These are phyloP conservation scores for Amorphotheca resinae DNA, from an alignment of 495 filamentous ascomycete species.

Conservation along the genomic window DNA sequence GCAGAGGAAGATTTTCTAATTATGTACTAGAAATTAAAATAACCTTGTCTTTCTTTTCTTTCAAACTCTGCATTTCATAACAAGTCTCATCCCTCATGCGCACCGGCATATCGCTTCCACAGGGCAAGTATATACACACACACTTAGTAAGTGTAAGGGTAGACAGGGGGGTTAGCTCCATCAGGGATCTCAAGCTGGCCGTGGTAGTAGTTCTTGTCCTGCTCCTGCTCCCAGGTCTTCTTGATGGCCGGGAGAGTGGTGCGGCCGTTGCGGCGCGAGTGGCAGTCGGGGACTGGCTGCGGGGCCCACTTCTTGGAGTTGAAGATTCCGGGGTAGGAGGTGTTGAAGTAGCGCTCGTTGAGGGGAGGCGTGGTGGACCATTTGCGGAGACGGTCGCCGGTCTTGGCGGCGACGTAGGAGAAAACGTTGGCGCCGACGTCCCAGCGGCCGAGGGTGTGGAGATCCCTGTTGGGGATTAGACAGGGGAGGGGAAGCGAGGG, in stretches of 20 bases:
- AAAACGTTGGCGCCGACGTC: conserved; percentile 45
- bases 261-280: conserved; percentile 22
- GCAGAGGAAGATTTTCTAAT: no score
- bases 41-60: no score
- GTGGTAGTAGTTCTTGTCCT: conserved; percentile 28
- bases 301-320: conserved; percentile 25
- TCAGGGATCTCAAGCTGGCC: conserved; percentile 30
- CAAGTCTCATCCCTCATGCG: no score
- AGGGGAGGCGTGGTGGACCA: conserved; percentile 22
- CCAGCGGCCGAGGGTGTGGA: conserved; percentile 30
- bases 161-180: conserved; percentile 27
- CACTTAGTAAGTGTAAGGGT: conserved; percentile 10
- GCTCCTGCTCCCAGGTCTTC: conserved; percentile 24
- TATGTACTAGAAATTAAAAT: no score
- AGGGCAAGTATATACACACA: no score
- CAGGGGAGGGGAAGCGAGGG: not conserved
- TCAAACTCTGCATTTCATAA: no score
- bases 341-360: conserved; percentile 31
- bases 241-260: conserved; percentile 29
- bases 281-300: conserved; percentile 15
- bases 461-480: conserved; percentile 7
- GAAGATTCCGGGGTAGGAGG: conserved; percentile 35
- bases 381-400: conserved; percentile 25
- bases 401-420: conserved; percentile 30
- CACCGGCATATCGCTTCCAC: no score